Conservation (phyloP, 805 yeast species). For the Candida ipomoeae region DNA sequence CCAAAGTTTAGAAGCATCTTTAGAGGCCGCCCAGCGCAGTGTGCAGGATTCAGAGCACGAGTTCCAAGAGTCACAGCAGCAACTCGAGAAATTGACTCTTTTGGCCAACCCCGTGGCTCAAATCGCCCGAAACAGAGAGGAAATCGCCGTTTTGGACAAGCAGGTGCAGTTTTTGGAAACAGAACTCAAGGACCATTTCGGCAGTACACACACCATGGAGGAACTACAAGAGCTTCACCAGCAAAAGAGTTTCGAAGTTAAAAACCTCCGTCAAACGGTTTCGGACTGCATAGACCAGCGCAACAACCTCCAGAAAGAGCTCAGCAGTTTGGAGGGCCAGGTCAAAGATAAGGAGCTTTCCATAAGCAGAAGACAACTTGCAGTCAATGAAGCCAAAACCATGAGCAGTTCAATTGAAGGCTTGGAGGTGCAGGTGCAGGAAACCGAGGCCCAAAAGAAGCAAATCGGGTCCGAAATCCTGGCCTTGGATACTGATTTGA, state of each 20-base stretch:
- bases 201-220: conserved; percentile 30
- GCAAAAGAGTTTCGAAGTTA: conserved; percentile 36
- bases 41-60: neutral
- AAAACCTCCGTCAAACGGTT: conserved; percentile 32
- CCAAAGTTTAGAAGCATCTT: neutral
- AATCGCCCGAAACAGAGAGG: conserved; percentile 29
- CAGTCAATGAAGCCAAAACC: conserved; percentile 38
- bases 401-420: conserved; percentile 24
- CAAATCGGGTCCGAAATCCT: conserved; percentile 16
- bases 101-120: conserved; percentile 31
- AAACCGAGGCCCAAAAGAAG: conserved; percentile 19
- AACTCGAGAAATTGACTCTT: conserved; percentile 7
- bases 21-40: neutral
- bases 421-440: conserved; percentile 35
- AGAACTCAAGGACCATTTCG: conserved; percentile 38
- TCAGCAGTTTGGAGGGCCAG: conserved; percentile 43
- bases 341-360: conserved; percentile 50
- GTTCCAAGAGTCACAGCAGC: neutral
- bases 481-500: neutral
- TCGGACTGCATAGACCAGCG: conserved; percentile 35
- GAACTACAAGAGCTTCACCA: conserved; percentile 46
- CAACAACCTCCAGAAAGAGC: conserved; percentile 42
- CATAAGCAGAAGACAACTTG: conserved; percentile 51
- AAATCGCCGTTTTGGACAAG: conserved; percentile 21
- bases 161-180: conserved; percentile 27